Conservation (phyloP, 257 asterid species). For the Fraxinus excelsior region DNA sequence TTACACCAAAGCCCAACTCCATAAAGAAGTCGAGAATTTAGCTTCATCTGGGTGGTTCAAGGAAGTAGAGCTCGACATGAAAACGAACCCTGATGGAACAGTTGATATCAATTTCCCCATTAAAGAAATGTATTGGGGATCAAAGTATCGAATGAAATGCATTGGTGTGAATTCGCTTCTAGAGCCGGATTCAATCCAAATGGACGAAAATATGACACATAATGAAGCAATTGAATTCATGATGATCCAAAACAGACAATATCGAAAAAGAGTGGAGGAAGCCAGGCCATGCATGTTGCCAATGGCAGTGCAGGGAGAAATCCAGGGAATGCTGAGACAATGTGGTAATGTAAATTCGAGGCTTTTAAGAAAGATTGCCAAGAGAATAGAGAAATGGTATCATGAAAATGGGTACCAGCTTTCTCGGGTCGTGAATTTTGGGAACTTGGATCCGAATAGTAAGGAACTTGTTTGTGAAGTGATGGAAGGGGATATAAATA, state of each 20-base stretch:
- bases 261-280: constrained; percentile 68
- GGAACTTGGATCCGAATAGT: constrained; percentile 66
- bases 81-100: constrained; percentile 80
- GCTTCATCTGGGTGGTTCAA: constrained; percentile 90
- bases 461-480: constrained; percentile 96
- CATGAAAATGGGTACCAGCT: constrained; percentile 87
- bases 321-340: constrained; percentile 63
- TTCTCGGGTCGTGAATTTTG: constrained; percentile 91
- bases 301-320: constrained; percentile 63
- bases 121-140: constrained; percentile 74
- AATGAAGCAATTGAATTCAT: constrained; percentile 67
- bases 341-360: constrained; percentile 81
- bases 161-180: constrained; percentile 82
- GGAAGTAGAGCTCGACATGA: constrained; percentile 77
- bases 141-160: constrained; percentile 78
- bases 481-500: constrained; percentile 95
- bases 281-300: constrained; percentile 91
- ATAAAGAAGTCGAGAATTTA: constrained; percentile 83
- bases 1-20: constrained; percentile 81
- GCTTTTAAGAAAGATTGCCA: constrained; percentile 87
- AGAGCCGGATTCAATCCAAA: constrained; percentile 74
- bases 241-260: constrained; percentile 72
- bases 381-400: constrained; percentile 89
- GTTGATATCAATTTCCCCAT: constrained; percentile 66
- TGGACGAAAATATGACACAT: constrained; percentile 98